Conservation (phyloP, 2,329 filamentous ascomycete species). For the Colletotrichum chlorophyti region DNA sequence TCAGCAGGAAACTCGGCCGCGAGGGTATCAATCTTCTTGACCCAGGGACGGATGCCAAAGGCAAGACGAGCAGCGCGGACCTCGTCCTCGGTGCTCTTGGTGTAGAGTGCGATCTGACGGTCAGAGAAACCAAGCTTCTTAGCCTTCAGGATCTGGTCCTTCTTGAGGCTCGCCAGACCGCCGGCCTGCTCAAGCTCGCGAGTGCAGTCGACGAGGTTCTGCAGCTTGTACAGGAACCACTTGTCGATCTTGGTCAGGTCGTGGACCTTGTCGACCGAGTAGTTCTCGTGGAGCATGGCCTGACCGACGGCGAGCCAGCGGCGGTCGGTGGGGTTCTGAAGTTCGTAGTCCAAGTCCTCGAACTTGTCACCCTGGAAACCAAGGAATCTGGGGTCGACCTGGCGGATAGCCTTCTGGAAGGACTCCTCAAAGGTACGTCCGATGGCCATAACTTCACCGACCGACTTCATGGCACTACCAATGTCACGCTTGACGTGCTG, state of each 20-base stretch:
- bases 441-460: constrained; percentile 99
- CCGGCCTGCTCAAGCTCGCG: constrained; percentile 85
- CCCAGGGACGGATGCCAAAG: constrained; percentile 92
- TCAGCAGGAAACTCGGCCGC: constrained; percentile 95
- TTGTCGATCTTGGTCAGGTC: constrained; percentile 98
- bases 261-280: constrained; percentile 89
- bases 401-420: constrained; percentile 97
- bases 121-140: constrained; percentile 99
- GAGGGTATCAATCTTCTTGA: constrained; percentile 98
- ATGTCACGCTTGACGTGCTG: constrained; percentile 98
- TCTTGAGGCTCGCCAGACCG: constrained; percentile 82
- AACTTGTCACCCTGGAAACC: constrained; percentile 97
- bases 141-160: constrained; percentile 85
- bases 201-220: constrained; percentile 94
- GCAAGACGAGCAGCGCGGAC: constrained; percentile 84
- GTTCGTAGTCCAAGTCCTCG: constrained; percentile 86
- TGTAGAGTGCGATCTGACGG: constrained; percentile 87
- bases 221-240: constrained; percentile 98
- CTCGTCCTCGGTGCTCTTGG: constrained; percentile 86
- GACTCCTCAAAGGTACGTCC: constrained; percentile 98
- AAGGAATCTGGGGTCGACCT: constrained; percentile 90
- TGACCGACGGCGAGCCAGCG: constrained; percentile 97
- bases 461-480: constrained; percentile 98
- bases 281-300: constrained; percentile 96
- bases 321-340: constrained; percentile 93